These are phyloP conservation scores for Bremia lactucae DNA, from an alignment of 352 stramenopile genomes.

Conservation along the genomic window DNA sequence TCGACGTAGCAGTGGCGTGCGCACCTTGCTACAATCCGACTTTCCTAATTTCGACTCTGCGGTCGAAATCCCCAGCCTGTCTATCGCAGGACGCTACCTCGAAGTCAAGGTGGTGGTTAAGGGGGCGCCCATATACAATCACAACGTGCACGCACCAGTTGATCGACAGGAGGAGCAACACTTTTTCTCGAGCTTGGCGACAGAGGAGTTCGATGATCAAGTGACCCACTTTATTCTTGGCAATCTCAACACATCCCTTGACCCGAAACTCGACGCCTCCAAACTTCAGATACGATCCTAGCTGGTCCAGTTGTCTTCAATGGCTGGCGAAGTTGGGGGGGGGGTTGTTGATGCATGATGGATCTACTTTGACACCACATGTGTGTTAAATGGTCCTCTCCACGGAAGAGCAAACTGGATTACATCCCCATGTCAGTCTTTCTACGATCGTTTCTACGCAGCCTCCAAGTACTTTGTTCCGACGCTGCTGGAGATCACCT, in stretches of 20 bases:
- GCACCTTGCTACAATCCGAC: background rate
- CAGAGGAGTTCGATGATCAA: background rate
- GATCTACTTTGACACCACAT: too few species aligned
- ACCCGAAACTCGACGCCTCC: background rate
- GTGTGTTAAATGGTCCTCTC: background rate
- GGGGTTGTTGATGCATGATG: background rate
- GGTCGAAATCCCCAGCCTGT: background rate
- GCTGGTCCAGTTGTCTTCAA: too few species aligned
- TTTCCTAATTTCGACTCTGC: background rate
- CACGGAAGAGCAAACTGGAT: too few species aligned
- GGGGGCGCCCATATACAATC: background rate
- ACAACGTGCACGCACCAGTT: background rate
- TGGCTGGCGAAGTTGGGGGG: background rate
- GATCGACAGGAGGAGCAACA: background rate
- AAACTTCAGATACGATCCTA: background rate
- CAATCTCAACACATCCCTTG: background rate
- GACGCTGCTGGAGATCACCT: background rate
- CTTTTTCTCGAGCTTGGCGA: background rate
- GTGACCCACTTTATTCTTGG: background rate
- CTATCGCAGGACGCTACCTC: background rate
- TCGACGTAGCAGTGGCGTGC: background rate
- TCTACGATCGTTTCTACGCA: background rate
- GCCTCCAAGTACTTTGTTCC: background rate
- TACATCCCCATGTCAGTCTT: background rate
- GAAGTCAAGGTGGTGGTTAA: background rate